phyloP scores from a whole-genome alignment of 257 asterid genomes.

The Penstemon newberryi region DNA sequence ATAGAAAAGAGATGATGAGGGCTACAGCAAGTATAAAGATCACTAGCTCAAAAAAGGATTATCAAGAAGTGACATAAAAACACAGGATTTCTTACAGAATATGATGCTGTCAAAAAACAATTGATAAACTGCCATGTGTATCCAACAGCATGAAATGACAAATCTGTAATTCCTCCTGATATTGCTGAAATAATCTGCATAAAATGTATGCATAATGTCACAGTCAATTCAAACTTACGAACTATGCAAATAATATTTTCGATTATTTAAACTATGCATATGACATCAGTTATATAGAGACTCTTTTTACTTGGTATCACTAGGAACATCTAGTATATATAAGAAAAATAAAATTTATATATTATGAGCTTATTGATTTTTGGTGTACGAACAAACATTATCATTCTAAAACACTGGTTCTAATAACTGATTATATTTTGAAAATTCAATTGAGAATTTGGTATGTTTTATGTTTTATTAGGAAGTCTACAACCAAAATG shows the following conservation, averaged over 20 bases:
- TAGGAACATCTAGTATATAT: constrained; percentile 1
- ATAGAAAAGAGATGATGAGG: background rate
- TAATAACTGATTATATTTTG: constrained; percentile 7
- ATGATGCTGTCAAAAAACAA: constrained; percentile 92
- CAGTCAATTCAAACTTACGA: background rate
- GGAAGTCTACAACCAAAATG: background rate
- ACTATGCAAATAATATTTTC: background rate
- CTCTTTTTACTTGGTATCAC: background rate
- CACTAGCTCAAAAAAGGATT: background rate
- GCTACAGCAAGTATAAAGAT: background rate
- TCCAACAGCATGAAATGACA: constrained; percentile 12
- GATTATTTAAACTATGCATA: background rate
- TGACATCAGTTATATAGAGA: background rate
- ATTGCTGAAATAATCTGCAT: constrained; percentile 73
- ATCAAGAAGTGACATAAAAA: constrained; percentile 1
- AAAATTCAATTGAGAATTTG: constrained; percentile 5
- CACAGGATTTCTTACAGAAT: constrained; percentile 64
- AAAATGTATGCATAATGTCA: background rate
- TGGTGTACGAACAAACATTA: background rate
- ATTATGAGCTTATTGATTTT: background rate
- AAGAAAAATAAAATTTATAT: background rate
- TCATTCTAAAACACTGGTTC: background rate
- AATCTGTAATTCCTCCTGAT: constrained; percentile 81
- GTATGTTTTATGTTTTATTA: background rate
- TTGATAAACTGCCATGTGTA: constrained; percentile 92